Evolutionary conservation across 306 rosid species (phyloP).

Genomic region (cucumber (Cucumis sativus)): Cucumber_9930_V3 NC_026658.2:22908501-22909000

Average conservation of each 20-base stretch:
- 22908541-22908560: too few species aligned
- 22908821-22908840: constrained; percentile 47
- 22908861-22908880: constrained; percentile 51
- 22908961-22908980: constrained; percentile 36
- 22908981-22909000: constrained; percentile 71
- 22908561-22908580: too few species aligned
- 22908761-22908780: constrained; percentile 40
- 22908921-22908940: constrained; percentile 56
- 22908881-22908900: constrained; percentile 77
- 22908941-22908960: constrained; percentile 32
- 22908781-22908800: constrained; percentile 36
- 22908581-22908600: background rate
- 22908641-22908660: background rate
- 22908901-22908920: constrained; percentile 68
- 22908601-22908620: background rate
- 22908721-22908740: constrained; percentile 6
- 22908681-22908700: constrained; percentile 26
- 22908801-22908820: constrained; percentile 51
- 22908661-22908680: constrained; percentile 8
- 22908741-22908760: constrained; percentile 22
- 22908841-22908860: constrained; percentile 37
- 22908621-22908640: background rate
- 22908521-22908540: too few species aligned
- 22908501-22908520: too few species aligned
- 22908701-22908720: constrained; percentile 9